Percentiles rank a stretch among this genome's conserved stretches.
Conservation (phyloP, 352 stramenopile species). For the Globisporangium middletonii region DNA sequence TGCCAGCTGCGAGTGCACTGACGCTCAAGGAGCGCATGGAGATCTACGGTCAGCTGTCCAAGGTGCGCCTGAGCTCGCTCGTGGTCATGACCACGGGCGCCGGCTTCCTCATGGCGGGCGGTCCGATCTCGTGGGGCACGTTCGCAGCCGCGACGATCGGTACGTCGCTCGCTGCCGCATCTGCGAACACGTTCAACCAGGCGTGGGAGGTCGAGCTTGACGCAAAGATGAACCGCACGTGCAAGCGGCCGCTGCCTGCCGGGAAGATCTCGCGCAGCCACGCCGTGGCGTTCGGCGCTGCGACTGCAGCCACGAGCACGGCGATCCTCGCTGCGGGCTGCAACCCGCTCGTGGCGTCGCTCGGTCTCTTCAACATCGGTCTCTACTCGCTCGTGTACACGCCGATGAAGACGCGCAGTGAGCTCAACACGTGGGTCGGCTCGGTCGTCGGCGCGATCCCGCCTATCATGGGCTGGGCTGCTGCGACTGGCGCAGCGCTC, state of each 20-base stretch:
- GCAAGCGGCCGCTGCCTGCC: slow-evolving; percentile 90
- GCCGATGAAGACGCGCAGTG: slow-evolving; percentile 94
- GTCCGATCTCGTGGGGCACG: slow-evolving; percentile 85
- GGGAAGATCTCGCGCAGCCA: slow-evolving; percentile 74
- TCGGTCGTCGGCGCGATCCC: slow-evolving; percentile 98
- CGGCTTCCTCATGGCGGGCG: slow-evolving; percentile 95
- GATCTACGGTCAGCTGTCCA: slow-evolving; percentile 91
- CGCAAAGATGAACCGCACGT: slow-evolving; percentile 95
- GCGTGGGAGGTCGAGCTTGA: slow-evolving; percentile 95
- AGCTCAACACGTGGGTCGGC: slow-evolving; percentile 98
- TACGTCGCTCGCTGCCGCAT: slow-evolving; percentile 92
- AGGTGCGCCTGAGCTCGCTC: slow-evolving; percentile 91
- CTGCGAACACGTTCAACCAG: slow-evolving; percentile 98
- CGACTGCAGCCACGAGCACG: slow-evolving; percentile 85
- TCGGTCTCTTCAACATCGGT: slow-evolving; percentile 97
- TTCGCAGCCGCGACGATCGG: slow-evolving; percentile 90
- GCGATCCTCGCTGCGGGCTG: slow-evolving; percentile 88
- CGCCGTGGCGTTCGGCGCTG: slow-evolving; percentile 77
- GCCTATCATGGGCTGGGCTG: slow-evolving; percentile 97
- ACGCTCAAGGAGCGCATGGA: slow-evolving; percentile 54
- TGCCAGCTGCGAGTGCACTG: slow-evolving; percentile 15
- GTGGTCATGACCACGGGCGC: slow-evolving; percentile 95
- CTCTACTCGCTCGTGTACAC: slow-evolving; percentile 99
- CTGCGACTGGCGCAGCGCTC: slow-evolving; percentile 86
- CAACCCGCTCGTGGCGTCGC: slow-evolving; percentile 92